These are phyloP conservation scores for Cercospora sesami DNA, from an alignment of 2,329 filamentous ascomycete genomes.

Conservation along the genomic window DNA sequence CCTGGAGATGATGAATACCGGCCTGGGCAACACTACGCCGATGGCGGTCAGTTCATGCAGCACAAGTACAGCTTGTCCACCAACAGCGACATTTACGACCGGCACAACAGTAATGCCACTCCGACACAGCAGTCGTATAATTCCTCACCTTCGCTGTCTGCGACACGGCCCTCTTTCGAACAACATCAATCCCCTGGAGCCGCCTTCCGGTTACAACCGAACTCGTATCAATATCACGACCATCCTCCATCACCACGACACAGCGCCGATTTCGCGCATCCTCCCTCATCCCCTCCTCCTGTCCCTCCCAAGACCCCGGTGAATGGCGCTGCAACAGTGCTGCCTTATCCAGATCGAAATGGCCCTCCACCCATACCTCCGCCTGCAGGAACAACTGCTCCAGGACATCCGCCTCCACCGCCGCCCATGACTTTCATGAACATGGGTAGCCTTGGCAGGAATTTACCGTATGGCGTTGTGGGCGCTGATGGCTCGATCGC, in stretches of 20 bases:
- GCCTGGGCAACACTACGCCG: constrained; percentile 47
- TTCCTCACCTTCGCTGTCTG: constrained; percentile 19
- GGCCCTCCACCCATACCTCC: constrained; percentile 12
- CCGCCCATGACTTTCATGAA: constrained; percentile 37
- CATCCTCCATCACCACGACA: constrained; percentile 18
- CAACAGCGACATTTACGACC: constrained; percentile 21
- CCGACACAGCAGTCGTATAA: constrained; percentile 15
- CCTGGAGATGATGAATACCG: constrained; percentile 35
- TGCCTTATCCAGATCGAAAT: constrained; percentile 31
- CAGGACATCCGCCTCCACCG: background rate
- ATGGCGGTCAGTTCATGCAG: constrained; percentile 53
- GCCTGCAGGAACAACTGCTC: background rate
- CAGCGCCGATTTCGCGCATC: constrained; percentile 21
- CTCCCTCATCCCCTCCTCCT: constrained; percentile 25
- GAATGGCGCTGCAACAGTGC: constrained; percentile 5
- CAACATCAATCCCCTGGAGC: constrained; percentile 8
- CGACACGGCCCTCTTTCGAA: constrained; percentile 17
- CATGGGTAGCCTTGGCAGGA: constrained; percentile 35
- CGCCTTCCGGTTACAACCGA: constrained; percentile 14
- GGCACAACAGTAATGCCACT: constrained; percentile 8
- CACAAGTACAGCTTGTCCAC: constrained; percentile 60
- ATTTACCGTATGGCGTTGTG: constrained; percentile 73
- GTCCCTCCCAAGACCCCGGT: constrained; percentile 36
- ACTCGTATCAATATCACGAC: constrained; percentile 14
- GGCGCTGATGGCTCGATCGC: background rate